These are phyloP conservation scores for Exsudoporus floridanus DNA, from an alignment of 1,284 basidiomycete species.

Conservation along the genomic window DNA sequence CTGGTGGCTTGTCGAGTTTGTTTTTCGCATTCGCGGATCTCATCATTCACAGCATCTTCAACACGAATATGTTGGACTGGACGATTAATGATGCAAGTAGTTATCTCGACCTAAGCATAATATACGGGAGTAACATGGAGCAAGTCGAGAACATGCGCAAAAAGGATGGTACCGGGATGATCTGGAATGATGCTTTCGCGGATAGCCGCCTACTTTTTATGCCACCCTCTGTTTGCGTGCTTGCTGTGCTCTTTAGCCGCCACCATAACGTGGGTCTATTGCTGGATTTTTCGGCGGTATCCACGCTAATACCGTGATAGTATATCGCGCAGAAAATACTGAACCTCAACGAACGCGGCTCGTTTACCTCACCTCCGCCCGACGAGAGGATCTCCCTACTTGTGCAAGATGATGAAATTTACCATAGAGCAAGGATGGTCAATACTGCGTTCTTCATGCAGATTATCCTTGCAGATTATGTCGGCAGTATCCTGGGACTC, in stretches of 20 bases:
- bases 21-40: slow-evolving; percentile 80
- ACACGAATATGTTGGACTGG: slow-evolving; percentile 54
- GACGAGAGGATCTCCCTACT: slow-evolving; percentile 33
- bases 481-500: slow-evolving; percentile 57
- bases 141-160: slow-evolving; percentile 54
- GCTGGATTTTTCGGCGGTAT: background rate
- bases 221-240: slow-evolving; percentile 69
- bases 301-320: slow-evolving; percentile 36
- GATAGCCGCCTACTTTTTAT: slow-evolving; percentile 69
- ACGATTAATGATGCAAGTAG: slow-evolving; percentile 67
- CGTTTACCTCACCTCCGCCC: slow-evolving; percentile 31
- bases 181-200: slow-evolving; percentile 70
- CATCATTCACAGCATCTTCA: slow-evolving; percentile 74
- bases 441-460: slow-evolving; percentile 76
- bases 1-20: slow-evolving; percentile 61
- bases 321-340: slow-evolving; percentile 71
- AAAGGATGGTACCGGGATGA: slow-evolving; percentile 61
- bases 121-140: slow-evolving; percentile 64
- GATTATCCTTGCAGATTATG: slow-evolving; percentile 64
- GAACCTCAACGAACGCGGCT: slow-evolving; percentile 63
- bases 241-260: slow-evolving; percentile 69
- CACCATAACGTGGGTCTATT: slow-evolving; percentile 64
- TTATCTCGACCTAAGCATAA: slow-evolving; percentile 75
- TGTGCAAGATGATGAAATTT: slow-evolving; percentile 72
- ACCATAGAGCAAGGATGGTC: slow-evolving; percentile 70